Evolutionary conservation across 2,329 filamentous ascomycete genomes (phyloP).

Genomic region (Rutstroemia sp.): DNA sequence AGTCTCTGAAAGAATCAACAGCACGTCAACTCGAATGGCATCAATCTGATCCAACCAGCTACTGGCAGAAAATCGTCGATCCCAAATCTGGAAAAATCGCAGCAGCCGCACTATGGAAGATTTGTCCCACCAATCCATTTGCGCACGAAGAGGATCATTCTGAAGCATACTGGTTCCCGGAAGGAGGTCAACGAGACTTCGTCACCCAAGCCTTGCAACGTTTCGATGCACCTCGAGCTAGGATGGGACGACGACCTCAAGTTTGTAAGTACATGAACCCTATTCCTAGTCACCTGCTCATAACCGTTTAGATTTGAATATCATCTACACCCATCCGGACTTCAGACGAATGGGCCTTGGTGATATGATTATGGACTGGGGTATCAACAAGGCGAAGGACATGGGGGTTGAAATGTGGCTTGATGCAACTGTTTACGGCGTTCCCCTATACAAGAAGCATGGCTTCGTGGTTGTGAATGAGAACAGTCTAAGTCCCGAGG

Average conservation of each 20-base stretch:
- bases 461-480: background rate
- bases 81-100: background rate
- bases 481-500: background rate
- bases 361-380: conserved; percentile 4
- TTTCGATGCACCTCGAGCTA: background rate
- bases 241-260: background rate
- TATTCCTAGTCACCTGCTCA: background rate
- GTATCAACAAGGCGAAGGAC: background rate
- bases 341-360: conserved; percentile 5
- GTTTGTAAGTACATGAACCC: background rate
- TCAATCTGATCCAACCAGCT: conserved; percentile 1
- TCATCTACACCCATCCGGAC: conserved; percentile 7
- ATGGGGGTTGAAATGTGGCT: conserved; percentile 7
- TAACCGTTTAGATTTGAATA: conserved; percentile 2
- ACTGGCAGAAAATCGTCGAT: conserved; percentile 7
- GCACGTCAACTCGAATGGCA: conserved; percentile 3
- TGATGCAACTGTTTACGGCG: conserved; percentile 1
- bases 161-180: conserved; percentile 1
- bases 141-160: background rate
- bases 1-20: background rate
- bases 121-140: background rate
- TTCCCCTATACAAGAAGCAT: conserved; percentile 3
- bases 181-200: conserved; percentile 1
- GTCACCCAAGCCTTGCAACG: background rate
- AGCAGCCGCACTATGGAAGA: conserved; percentile 6